Evolutionary conservation across 1,284 basidiomycete genomes (phyloP), one percentile per base, ranked within the genome.

Genomic region (Bjerkandera adusta): DNA sequence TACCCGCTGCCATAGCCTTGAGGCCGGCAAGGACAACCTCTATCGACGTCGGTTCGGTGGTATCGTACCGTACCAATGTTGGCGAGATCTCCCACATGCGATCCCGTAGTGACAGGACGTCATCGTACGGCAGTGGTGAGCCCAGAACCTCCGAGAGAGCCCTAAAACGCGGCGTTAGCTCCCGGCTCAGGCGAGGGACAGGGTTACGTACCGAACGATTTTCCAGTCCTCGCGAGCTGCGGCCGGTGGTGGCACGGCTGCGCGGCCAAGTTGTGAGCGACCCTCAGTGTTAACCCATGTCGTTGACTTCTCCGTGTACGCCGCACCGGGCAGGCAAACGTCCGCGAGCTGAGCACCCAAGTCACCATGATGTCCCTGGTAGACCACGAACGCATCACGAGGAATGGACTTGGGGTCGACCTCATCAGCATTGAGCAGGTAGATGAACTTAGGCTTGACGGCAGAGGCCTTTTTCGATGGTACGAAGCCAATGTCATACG

Each of bases 251-350:
- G 89, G 83, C 1, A 99, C 94, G 18, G 96, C 96, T 8, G 91
- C 86, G 43, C 97, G 81, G 34, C 93, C 94, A 20, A 95, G 68
- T 69, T 99, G 97, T 21, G 89, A 73, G 36, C 97, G 82, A 42
- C 97, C 97, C 67, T 99, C 97, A 0, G 95, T 96, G 75, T 99
- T 99, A 51, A 99, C 83, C 91, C 93, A 99, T 2, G 94, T 97
- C 42, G 81, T 78, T 10, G 81, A 77, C 73, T 99, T 99, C 72
- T 99, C 97, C 2, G 96, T 99, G 73, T 98, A 98, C 2, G 96
- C 96, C 20, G 89, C 81, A 21, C 83, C 93, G 35, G 97, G 97
- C 34, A 99, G 72, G 66, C 91, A 92, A 49, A 99, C 94, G 65
- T 99, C 96, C 15, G 97, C 97, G 43, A 95, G 86, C 62, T 95